These are phyloP conservation scores for Eimeria brunetti DNA, from an alignment of 169 alveolate species.

Conservation along the genomic window DNA sequence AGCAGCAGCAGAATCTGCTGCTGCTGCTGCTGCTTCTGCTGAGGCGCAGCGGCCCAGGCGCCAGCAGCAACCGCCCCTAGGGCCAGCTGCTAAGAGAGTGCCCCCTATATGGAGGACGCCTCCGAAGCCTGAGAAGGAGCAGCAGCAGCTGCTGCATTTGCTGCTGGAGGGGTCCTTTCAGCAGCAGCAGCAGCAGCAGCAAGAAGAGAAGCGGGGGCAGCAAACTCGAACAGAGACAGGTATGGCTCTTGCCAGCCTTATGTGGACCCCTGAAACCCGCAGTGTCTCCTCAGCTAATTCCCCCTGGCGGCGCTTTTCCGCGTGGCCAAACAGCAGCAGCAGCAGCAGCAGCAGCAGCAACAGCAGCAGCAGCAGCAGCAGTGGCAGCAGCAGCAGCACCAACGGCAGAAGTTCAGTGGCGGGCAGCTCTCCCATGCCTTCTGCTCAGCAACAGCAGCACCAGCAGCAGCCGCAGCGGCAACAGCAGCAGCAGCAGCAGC, in stretches of 20 bases:
- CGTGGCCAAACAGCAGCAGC: slow-evolving; percentile 27
- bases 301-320: slow-evolving; percentile 41
- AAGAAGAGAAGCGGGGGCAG: neutral
- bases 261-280: slow-evolving; percentile 40
- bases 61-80: slow-evolving; percentile 21
- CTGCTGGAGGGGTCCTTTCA: slow-evolving; percentile 30
- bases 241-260: neutral
- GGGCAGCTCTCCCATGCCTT: neutral
- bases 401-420: slow-evolving; percentile 18
- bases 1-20: slow-evolving; percentile 11
- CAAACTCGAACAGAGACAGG: slow-evolving; percentile 20
- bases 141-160: slow-evolving; percentile 25
- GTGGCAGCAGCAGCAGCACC: neutral
- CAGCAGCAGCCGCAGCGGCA: slow-evolving; percentile 21
- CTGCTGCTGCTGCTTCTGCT: neutral
- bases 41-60: neutral
- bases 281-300: slow-evolving; percentile 41
- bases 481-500: slow-evolving; percentile 6
- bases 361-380: slow-evolving; percentile 5
- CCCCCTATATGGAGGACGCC: slow-evolving; percentile 15
- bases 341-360: too few species aligned
- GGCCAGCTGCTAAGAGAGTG: slow-evolving; percentile 27
- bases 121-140: slow-evolving; percentile 40
- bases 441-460: slow-evolving; percentile 16
- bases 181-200: slow-evolving; percentile 62